phyloP scores from a whole-genome alignment of 169 alveolate species.

The Eimeria acervulina region DNA sequence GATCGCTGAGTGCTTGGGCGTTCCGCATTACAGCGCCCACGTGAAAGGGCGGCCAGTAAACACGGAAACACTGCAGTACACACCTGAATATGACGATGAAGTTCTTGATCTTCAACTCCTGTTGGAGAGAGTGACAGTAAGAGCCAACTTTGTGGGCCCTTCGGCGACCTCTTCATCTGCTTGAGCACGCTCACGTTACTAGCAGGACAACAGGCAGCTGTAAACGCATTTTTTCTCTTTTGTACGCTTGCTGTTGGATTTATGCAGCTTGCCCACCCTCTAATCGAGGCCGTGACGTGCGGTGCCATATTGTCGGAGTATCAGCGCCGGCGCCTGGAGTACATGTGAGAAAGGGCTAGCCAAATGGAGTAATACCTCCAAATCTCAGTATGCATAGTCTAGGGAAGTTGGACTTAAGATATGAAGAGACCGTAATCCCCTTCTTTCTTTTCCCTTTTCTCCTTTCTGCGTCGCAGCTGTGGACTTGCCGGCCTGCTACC shows the following conservation, averaged over 20 bases:
- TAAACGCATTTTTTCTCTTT: neutral
- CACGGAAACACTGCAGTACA: conserved; percentile 88
- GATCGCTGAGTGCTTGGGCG: conserved; percentile 92
- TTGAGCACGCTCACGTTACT: neutral
- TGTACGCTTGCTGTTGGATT: neutral
- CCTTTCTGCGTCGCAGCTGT: conserved; percentile 63
- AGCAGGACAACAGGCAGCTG: neutral
- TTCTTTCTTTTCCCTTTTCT: no score
- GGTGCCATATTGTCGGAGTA: conserved; percentile 99
- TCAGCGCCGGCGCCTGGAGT: conserved; percentile 97
- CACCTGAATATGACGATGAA: conserved; percentile 92
- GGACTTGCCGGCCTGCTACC: conserved; percentile 53
- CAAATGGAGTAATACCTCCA: neutral
- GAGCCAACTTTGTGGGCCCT: neutral
- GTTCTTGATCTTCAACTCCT: conserved; percentile 95
- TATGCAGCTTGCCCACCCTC: conserved; percentile 87
- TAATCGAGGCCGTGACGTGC: conserved; percentile 95
- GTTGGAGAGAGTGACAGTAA: conserved; percentile 89
- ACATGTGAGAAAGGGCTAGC: conserved; percentile 91
- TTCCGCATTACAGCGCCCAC: conserved; percentile 70
- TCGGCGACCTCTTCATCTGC: neutral
- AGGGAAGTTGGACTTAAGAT: neutral
- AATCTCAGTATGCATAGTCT: neutral
- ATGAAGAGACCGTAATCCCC: neutral
- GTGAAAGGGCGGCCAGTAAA: conserved; percentile 89